Base-by-base conservation (phyloP, 1,139 yeast species). In the Cylindricascospora bacillispora region DNA sequence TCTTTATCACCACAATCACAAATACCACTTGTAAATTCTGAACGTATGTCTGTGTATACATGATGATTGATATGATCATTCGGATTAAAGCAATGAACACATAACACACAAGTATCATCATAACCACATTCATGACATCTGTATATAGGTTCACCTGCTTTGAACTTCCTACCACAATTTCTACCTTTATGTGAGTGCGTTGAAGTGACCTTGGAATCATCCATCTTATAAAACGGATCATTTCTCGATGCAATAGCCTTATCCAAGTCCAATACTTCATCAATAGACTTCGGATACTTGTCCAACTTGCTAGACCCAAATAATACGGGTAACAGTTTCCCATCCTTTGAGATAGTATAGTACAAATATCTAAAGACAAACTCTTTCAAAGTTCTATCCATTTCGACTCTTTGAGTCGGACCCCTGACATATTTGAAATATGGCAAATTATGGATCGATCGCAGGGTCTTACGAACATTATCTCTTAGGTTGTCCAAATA, bases 71-170 rank as follows among this genome's bases (percentile, higher is more conserved):
- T 46, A 49, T 79, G 93, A 44, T 77, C 83, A 3, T 63, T 62
- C 32, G 68, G 66, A 48, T 77, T 75, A 55, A 76, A 79, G 47
- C 93, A 79, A 42, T 68, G 57, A 9, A 64, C 67, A 52, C 93
- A 79, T 17, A 79, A 51, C 11, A 80, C 85, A 59, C 92, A 79
- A 0, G 85, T 73, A 7, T 70, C 71, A 50, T 79, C 93, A 39
- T 65, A 69, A 1, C 80, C 82, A 60, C 89, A 79, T 34, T 67
- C 71, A 21, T 54, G 52, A 45, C 92, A 79, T 34, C 80, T 59
- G 45, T 74, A 79, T 10, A 76, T 73, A 1, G 77, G 70, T 36
- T 76, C 81, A 9, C 78, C 78, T 3, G 52, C 45, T 26, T 60
- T 62, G 40, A 79, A 71, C 17, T 68, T 61, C 30, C 75, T 57